phyloP scores from a whole-genome alignment of 1,284 basidiomycete species.

The Ceratobasidium sp. region DNA sequence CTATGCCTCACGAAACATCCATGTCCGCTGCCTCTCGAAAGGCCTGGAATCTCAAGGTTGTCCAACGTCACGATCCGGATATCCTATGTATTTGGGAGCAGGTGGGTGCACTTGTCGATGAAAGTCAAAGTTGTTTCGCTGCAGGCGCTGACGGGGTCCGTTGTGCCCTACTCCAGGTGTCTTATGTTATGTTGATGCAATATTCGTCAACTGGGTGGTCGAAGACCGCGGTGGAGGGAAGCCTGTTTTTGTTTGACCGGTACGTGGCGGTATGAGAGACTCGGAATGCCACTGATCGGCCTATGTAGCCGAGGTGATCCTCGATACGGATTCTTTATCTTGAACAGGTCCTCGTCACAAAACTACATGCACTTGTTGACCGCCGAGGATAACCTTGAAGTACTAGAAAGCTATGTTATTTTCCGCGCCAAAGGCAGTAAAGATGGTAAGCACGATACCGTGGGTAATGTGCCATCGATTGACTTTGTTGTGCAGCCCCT shows the following conservation, averaged over 20 bases:
- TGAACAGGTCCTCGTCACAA: slow-evolving; percentile 85
- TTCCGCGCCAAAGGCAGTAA: slow-evolving; percentile 54
- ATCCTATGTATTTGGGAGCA: slow-evolving; percentile 83
- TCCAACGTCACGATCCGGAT: slow-evolving; percentile 78
- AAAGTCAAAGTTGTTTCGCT: background rate
- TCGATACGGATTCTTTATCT: slow-evolving; percentile 83
- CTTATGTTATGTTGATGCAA: slow-evolving; percentile 52
- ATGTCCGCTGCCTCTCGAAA: slow-evolving; percentile 47
- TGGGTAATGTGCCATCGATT: background rate
- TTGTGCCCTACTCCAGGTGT: slow-evolving; percentile 61
- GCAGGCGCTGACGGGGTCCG: slow-evolving; percentile 49
- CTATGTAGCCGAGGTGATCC: slow-evolving; percentile 52
- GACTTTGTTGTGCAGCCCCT: background rate
- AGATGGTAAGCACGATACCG: slow-evolving; percentile 6
- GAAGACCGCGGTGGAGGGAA: slow-evolving; percentile 85
- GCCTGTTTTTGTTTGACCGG: slow-evolving; percentile 88
- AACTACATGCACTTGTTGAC: slow-evolving; percentile 80
- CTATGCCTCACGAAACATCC: slow-evolving; percentile 64
- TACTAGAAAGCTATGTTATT: slow-evolving; percentile 67
- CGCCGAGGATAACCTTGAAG: slow-evolving; percentile 78
- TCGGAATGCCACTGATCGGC: background rate
- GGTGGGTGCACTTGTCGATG: slow-evolving; percentile 51
- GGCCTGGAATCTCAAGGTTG: slow-evolving; percentile 75
- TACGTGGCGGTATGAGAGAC: slow-evolving; percentile 49
- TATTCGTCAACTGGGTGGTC: slow-evolving; percentile 57